These are phyloP conservation scores for Vigna trinervia DNA, from an alignment of 306 rosid genomes.

Conservation along the genomic window DNA sequence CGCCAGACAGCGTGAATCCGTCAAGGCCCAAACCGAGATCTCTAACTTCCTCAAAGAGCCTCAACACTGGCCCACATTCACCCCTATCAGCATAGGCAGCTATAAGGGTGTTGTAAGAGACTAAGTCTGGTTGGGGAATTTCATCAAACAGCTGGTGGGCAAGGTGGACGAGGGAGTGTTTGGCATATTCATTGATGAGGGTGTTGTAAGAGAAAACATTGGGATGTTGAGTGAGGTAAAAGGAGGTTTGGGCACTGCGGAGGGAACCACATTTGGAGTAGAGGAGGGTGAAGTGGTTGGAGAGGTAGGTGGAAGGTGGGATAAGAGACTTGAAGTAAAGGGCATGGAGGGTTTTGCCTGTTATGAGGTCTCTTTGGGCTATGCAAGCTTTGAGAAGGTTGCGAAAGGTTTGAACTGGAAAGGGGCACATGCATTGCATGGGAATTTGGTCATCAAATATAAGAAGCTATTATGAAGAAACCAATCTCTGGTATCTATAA, in stretches of 20 bases:
- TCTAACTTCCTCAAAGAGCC: constrained; percentile 58
- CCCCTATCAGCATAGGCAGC: constrained; percentile 66
- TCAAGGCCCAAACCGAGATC: constrained; percentile 53
- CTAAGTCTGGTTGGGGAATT: constrained; percentile 56
- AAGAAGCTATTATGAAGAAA: neutral
- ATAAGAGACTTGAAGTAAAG: constrained; percentile 55
- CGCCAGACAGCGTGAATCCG: constrained; percentile 74
- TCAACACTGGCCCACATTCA: constrained; percentile 49
- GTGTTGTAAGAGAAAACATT: constrained; percentile 75
- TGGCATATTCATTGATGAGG: constrained; percentile 56
- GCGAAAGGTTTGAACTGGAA: constrained; percentile 54
- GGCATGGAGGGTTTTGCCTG: constrained; percentile 59
- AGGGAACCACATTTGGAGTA: constrained; percentile 57
- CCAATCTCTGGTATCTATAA: neutral
- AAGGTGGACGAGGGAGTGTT: constrained; percentile 35
- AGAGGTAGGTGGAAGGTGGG: constrained; percentile 52
- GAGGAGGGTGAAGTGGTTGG: constrained; percentile 56
- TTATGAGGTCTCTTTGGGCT: constrained; percentile 43
- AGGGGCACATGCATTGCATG: constrained; percentile 11
- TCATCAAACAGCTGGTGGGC: constrained; percentile 54
- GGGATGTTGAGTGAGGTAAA: constrained; percentile 44
- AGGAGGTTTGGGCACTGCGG: constrained; percentile 36
- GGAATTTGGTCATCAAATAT: neutral
- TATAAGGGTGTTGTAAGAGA: constrained; percentile 58
- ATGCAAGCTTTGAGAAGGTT: constrained; percentile 55